A percentile compares a stretch with the other conserved stretches of the same genome.
Evolutionary conservation across 768 basidiomycete genomes (phyloP).

Genomic region (Auriscalpium microsporum): DNA sequence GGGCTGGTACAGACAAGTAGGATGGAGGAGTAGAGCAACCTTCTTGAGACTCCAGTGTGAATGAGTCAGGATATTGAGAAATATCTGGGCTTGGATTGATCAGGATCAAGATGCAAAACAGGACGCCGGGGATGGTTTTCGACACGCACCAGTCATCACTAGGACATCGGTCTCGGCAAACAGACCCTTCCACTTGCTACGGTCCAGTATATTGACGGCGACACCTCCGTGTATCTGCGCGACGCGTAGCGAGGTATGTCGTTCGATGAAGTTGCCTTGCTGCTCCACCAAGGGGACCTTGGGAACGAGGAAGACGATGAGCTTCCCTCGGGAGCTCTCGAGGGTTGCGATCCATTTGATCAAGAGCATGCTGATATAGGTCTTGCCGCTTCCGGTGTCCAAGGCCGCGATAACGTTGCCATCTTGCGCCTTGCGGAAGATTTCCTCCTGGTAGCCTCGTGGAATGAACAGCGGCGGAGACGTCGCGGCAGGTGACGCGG

Average conservation of each 20-base stretch:
- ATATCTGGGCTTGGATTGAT: constrained; percentile 60
- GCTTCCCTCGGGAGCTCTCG: constrained; percentile 42
- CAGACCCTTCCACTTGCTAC: constrained; percentile 52
- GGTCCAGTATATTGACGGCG: constrained; percentile 64
- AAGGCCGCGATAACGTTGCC: constrained; percentile 50
- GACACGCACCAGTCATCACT: constrained; percentile 69
- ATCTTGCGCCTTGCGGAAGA: constrained; percentile 41
- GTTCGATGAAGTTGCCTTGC: constrained; percentile 58
- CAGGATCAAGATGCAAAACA: neutral
- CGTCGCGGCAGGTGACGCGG: neutral
- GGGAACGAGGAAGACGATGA: constrained; percentile 75
- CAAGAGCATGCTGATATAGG: constrained; percentile 50
- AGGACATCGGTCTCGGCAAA: constrained; percentile 64
- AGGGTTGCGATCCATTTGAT: constrained; percentile 66
- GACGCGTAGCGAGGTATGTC: constrained; percentile 60
- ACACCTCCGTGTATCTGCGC: constrained; percentile 61
- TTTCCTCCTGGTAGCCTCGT: constrained; percentile 48
- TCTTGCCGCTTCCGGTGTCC: constrained; percentile 57
- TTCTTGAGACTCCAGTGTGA: constrained; percentile 70
- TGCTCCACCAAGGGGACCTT: constrained; percentile 82
- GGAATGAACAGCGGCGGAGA: constrained; percentile 22
- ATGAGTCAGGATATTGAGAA: constrained; percentile 71
- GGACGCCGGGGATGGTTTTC: neutral
- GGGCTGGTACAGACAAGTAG: neutral
- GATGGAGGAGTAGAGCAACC: constrained; percentile 22